Evolutionary conservation across 2,329 filamentous ascomycete species (phyloP).

Genomic region (Claviceps sp.): DNA sequence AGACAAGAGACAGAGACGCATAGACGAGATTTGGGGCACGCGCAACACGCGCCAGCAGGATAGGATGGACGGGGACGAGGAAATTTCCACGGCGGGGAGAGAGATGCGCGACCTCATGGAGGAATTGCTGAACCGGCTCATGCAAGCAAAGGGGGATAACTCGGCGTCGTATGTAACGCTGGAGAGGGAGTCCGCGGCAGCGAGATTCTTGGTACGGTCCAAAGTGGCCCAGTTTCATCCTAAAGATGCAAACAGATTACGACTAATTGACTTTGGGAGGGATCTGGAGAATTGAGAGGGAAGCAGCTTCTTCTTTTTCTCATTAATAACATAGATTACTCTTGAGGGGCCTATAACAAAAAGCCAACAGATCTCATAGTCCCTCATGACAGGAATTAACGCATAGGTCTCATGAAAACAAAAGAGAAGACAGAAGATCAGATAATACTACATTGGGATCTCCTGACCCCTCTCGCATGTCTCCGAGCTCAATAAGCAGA

Average conservation of each 20-base stretch:
- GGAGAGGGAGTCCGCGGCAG: conserved; percentile 46
- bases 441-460: no score
- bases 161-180: conserved; percentile 45
- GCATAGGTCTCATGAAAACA: no score
- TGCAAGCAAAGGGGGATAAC: conserved; percentile 39
- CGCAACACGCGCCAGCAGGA: conserved; percentile 7
- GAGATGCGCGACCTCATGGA: conserved; percentile 50
- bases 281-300: conserved; percentile 39
- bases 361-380: no score
- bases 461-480: no score
- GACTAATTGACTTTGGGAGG: conserved; percentile 50
- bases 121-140: conserved; percentile 43
- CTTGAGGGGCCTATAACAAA: background rate
- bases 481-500: no score
- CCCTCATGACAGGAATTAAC: no score
- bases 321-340: no score
- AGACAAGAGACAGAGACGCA: conserved; percentile 43
- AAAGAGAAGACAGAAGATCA: no score
- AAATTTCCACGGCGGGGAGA: conserved; percentile 34
- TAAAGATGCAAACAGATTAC: conserved; percentile 44
- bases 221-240: conserved; percentile 56
- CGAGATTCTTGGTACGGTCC: conserved; percentile 49
- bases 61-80: conserved; percentile 23
- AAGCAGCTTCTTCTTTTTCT: no score
- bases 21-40: conserved; percentile 50